Conservation (phyloP, 306 rosid species). For the Vicia sativa region DNA sequence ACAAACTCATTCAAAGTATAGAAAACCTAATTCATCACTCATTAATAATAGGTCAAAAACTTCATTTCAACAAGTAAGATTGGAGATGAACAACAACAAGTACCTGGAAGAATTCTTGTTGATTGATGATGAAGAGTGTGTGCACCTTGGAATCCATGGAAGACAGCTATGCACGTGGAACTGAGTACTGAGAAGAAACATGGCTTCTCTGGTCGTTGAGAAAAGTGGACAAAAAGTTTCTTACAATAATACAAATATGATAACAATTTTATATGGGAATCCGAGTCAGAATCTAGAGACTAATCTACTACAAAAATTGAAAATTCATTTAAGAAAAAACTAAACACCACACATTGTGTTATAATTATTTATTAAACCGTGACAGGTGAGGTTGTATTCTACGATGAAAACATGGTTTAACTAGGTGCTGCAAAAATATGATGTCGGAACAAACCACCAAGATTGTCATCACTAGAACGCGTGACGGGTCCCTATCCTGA, state of each 20-base stretch:
- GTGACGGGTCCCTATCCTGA: neutral
- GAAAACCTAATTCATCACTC: constrained; percentile 1
- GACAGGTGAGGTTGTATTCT: neutral
- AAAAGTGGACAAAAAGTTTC: neutral
- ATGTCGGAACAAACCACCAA: neutral
- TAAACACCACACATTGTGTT: no score
- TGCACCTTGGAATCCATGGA: constrained; percentile 27
- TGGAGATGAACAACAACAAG: neutral
- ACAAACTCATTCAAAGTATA: constrained; percentile 5
- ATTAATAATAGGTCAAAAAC: constrained; percentile 4
- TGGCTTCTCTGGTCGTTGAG: neutral
- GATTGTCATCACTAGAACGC: neutral
- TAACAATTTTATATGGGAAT: neutral
- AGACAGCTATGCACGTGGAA: constrained; percentile 13
- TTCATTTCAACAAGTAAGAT: neutral
- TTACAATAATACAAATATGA: neutral
- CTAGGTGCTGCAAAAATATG: neutral
- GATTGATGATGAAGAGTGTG: neutral
- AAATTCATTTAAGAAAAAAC: no score
- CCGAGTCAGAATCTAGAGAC: neutral
- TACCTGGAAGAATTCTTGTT: constrained; percentile 26
- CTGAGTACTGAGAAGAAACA: constrained; percentile 27
- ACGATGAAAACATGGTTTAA: neutral
- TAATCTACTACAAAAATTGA: neutral
- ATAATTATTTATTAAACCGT: no score